Base-by-base conservation (phyloP, 768 basidiomycete genomes). In the Lactarius tabidus region DNA sequence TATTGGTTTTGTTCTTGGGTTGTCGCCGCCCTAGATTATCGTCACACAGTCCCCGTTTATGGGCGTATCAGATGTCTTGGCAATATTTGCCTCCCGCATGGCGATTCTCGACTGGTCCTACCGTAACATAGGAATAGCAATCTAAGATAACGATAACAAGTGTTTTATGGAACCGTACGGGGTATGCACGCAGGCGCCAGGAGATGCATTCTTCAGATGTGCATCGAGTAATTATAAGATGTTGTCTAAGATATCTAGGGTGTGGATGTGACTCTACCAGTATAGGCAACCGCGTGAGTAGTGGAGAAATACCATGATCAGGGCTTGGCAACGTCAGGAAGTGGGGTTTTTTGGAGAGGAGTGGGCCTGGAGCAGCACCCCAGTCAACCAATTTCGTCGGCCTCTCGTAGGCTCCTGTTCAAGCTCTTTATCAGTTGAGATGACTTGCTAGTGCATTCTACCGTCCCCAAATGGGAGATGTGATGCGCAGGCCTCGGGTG, bases 61-160 rank as follows among this genome's bases (percentile, higher is more conserved):
- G 53, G 28, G 31, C 53, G 31, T 54, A 54, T 54, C 31, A 53
- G 28, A 31, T 28, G 52, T 53, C 52, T 53, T 54, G 53, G 53
- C 53, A 54, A 54, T 31, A 18, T 3, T 10, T 54, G 14, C 12
- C 29, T 10, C 2, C 23, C 9, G 10, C 29, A 9, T n/a, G 26
- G 29, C 29, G 18, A 29, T 53, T 53, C 52, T 53, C 14, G 17
- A 53, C 52, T 35, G 10, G 12, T 38, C 26, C 5, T 4, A 1
- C 29, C 48, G 6, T 1, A 35, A 23, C 26, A 15, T 7, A 18
- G 23, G 45, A 48, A 6, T 48, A 23, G 6, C 43, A 8, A 45
- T 12, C 3, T 51, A 26, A 26, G 14, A 51, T 51, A 45, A 41
- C 28, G 28, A 33, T 45, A n/a, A 41, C 8, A 35, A 53, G 48